Evolutionary conservation across 2,329 filamentous ascomycete genomes (phyloP), one percentile per base, ranked within the genome.

Genomic region (Aspergillus clavatus): DNA sequence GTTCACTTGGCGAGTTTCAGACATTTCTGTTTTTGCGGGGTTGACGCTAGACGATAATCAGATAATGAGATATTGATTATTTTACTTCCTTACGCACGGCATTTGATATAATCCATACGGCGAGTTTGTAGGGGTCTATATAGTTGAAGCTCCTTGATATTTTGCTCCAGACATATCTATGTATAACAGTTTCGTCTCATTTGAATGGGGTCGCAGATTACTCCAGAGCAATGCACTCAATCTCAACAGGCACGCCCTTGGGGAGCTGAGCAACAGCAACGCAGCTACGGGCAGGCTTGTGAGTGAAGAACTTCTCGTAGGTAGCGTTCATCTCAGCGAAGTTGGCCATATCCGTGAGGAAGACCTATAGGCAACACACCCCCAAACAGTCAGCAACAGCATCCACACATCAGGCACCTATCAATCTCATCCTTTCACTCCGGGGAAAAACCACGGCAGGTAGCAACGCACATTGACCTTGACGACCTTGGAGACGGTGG

Each of bases 311-410:
- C 66, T 83, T 80, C 61, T 78, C 79, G 61, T 87, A 89, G 39
- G 84, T 77, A 57, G 77, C 77, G 68, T 89, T 89, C 82, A 89
- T 87, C 64, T 83, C 80, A 40, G 79, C 83, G 65, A 97, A 97
- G 72, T 93, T 78, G 52, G 78, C 80, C 91, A 97, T 97, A 70
- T 94, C 86, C 40, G 86, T 84, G 51, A 97, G 74, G 78, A 96
- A 97, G 64, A 95, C 85, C 70, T 72, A 31, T 23, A 19, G 21
- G 10, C 12, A 11, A 33, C 7, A 6, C 21, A n/a, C n/a, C n/a
- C 3, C 5, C 29, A 12, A 16, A 26, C 16, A 12, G 21, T 36
- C 24, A 40, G 14, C 23, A 7, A 16, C 40, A 19, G 7, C 23
- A 4, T 23, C 18, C 14, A 3, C 14, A 11, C 8, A 26, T 21